Base-by-base conservation (phyloP, 1,284 basidiomycete species). In the Ustilago trichophora region DNA sequence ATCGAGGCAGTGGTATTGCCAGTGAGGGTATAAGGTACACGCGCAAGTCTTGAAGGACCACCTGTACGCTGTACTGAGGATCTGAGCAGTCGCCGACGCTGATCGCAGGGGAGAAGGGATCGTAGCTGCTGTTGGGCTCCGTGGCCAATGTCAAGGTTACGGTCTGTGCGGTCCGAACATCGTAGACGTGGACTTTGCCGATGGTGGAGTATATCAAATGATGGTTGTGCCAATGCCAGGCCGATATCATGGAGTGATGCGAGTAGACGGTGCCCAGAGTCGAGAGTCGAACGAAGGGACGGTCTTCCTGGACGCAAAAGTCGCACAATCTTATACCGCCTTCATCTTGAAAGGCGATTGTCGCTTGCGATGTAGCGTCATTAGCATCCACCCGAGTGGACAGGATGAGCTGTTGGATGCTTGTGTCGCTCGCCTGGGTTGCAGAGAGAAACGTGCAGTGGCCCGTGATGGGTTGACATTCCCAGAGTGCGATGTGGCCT, bases 31-130 rank as follows among this genome's bases (percentile, higher is more conserved):
- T 42, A 19, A 7, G 42, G 42, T 62, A 62, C 32, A 54, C 44
- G 49, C 53, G 57, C 22, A 68, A 43, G 31, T 68, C 58, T n/a
- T 57, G 58, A 4, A 53, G 50, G 7, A 54, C 46, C 11, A 50
- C 34, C 1, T 26, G 26, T 29, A 50, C 25, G 37, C 34, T 37
- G 22, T 10, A 19, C 3, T 25, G 12, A 7, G 42, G 10, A n/a
- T 36, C 38, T 10, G 34, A 43, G 26, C 16, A 21, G 13, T 5
- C 8, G 27, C 38, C 18, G 29, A 68, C 58, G 42, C 34, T 31
- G 16, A 68, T 40, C 15, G 37, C 54, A 1, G 53, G 54, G 1
- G 49, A 42, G 18, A 41, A 68, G 4, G 65, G 58, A 34, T 68
- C 65, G 16, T 27, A 34, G 25, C 13, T 40, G 41, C 10, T 25